These are phyloP conservation scores for Eucalyptus globulus DNA, from an alignment of 345 rosid genomes.

Conservation along the genomic window DNA sequence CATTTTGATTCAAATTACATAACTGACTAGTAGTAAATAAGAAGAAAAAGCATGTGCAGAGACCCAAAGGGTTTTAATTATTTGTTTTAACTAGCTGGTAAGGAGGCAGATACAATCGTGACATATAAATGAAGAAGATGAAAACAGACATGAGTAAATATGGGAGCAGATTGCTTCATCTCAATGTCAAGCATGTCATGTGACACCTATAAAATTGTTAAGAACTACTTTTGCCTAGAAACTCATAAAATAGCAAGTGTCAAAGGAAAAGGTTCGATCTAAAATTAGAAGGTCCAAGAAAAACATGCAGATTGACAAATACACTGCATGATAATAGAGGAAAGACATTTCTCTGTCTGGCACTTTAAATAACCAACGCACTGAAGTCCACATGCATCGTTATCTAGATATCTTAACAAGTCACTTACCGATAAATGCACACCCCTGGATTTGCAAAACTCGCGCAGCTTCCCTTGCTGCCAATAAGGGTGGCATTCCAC, in stretches of 20 bases:
- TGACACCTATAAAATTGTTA: not conserved
- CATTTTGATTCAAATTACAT: not conserved
- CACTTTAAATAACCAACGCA: not conserved
- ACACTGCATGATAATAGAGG: not conserved
- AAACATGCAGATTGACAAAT: not conserved
- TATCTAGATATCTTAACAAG: not conserved
- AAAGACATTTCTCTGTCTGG: not conserved
- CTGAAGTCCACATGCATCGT: not conserved
- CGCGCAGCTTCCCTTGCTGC: conserved; percentile 61
- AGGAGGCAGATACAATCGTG: not conserved
- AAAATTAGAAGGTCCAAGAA: not conserved
- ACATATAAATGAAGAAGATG: not conserved
- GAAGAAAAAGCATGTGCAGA: not conserved
- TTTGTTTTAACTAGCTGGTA: not conserved
- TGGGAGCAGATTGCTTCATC: not conserved
- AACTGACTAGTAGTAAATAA: not conserved
- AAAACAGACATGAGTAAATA: not conserved
- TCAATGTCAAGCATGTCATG: not conserved
- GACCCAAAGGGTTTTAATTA: not conserved
- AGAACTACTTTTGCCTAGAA: not conserved
- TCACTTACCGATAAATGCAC: conserved; percentile 67
- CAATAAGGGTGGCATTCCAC: conserved; percentile 86
- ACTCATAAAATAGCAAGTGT: not conserved
- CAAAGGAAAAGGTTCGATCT: not conserved
- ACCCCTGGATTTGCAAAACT: conserved; percentile 64